These are phyloP conservation scores for Melocanna baccifera DNA, from an alignment of 176 grass and related monocot genomes.

Conservation along the genomic window DNA sequence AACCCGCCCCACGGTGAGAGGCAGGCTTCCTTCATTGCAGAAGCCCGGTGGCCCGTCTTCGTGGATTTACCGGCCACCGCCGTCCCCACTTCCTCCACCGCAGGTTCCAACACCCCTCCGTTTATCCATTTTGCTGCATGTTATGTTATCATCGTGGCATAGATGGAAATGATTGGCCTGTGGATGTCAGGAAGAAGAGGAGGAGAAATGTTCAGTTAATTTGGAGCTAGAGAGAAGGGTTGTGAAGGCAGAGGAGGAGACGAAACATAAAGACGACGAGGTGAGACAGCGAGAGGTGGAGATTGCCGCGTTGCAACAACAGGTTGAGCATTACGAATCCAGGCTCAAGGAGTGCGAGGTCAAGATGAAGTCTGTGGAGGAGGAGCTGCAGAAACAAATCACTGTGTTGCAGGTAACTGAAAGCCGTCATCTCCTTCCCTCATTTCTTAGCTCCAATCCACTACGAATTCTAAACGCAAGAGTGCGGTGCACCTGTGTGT, in stretches of 20 bases:
- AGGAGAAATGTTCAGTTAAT: neutral
- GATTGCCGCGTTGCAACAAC: constrained; percentile 12
- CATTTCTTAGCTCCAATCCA: too few species aligned
- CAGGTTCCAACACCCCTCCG: neutral
- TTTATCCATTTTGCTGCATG: neutral
- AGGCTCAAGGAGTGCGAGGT: constrained; percentile 41
- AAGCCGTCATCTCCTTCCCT: neutral
- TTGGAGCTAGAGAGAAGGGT: constrained; percentile 36
- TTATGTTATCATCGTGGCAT: neutral
- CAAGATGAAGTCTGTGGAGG: constrained; percentile 53
- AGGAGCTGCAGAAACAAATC: constrained; percentile 48
- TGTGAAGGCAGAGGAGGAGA: constrained; percentile 23
- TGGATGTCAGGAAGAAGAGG: constrained; percentile 15
- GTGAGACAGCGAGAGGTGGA: constrained; percentile 27
- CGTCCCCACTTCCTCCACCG: neutral
- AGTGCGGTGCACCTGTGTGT: neutral
- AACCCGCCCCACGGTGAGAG: constrained; percentile 33
- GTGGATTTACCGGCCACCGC: neutral
- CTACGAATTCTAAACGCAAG: neutral
- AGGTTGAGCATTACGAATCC: constrained; percentile 46
- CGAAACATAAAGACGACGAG: constrained; percentile 17
- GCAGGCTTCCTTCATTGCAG: constrained; percentile 24
- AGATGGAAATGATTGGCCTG: neutral
- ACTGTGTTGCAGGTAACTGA: constrained; percentile 31
- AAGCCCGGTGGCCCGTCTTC: neutral